A percentile compares a stretch with the other conserved stretches of the same genome.
phyloP scores from a whole-genome alignment of 1,284 basidiomycete genomes.

The Cutaneotrichosporon cavernicola region DNA sequence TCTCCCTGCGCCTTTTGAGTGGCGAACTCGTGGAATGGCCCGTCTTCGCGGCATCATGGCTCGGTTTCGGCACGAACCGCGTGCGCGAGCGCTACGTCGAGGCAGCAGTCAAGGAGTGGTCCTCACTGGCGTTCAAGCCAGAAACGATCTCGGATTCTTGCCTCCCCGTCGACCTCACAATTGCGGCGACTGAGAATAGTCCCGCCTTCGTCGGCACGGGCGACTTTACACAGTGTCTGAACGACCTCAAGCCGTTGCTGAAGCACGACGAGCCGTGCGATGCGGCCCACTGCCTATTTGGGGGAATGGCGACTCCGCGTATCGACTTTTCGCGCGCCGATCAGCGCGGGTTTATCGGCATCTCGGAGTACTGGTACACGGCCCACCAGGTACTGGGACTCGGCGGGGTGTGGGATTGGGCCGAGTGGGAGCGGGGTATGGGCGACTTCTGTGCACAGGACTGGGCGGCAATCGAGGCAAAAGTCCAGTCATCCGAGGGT shows the following conservation, averaged over 20 bases:
- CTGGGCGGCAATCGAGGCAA: constrained; percentile 72
- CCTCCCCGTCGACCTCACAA: constrained; percentile 70
- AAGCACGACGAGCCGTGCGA: constrained; percentile 83
- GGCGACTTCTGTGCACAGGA: constrained; percentile 76
- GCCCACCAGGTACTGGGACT: constrained; percentile 83
- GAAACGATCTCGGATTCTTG: constrained; percentile 69
- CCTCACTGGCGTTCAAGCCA: not conserved
- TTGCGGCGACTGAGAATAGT: constrained; percentile 56
- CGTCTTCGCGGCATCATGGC: constrained; percentile 97
- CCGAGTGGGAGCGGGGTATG: constrained; percentile 91
- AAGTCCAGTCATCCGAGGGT: constrained; percentile 64
- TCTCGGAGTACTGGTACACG: constrained; percentile 99
- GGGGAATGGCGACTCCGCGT: constrained; percentile 80
- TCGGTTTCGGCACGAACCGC: constrained; percentile 97
- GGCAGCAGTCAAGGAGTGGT: constrained; percentile 57
- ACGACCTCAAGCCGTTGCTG: constrained; percentile 70
- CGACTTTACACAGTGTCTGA: constrained; percentile 81
- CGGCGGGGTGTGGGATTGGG: constrained; percentile 92
- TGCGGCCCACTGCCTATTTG: constrained; percentile 88
- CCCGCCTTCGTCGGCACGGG: constrained; percentile 82
- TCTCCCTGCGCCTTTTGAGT: constrained; percentile 75
- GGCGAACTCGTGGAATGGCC: constrained; percentile 85
- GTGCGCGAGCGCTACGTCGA: constrained; percentile 88
- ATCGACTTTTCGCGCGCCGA: constrained; percentile 83
- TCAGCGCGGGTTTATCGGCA: constrained; percentile 80